Conservation (phyloP, 345 rosid species). For the Ailanthus altissimus region DNA sequence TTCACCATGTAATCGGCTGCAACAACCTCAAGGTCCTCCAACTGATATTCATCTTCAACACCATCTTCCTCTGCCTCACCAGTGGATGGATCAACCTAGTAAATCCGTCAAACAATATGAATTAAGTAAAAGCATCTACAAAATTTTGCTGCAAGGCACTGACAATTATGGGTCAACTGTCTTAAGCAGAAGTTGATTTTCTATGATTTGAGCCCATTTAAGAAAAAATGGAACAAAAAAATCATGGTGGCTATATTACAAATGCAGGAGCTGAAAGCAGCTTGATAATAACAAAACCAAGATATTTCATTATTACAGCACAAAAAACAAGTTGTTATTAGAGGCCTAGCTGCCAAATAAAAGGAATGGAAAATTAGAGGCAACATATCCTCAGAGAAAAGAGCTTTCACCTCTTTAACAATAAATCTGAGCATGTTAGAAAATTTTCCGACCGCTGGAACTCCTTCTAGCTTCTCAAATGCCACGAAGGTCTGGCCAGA, state of each 20-base stretch:
- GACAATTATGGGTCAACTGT: background rate
- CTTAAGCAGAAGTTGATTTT: background rate
- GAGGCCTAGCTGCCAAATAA: background rate
- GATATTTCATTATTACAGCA: background rate
- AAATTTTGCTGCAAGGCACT: background rate
- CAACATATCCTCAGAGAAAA: background rate
- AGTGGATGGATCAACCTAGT: slow-evolving; percentile 84
- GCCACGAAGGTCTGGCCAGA: slow-evolving; percentile 92
- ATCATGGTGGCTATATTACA: background rate
- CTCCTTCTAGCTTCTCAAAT: slow-evolving; percentile 82
- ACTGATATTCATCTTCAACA: slow-evolving; percentile 95
- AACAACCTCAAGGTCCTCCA: slow-evolving; percentile 95
- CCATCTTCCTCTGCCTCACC: slow-evolving; percentile 97
- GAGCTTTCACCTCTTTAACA: slow-evolving; percentile 75
- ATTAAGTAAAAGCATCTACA: background rate
- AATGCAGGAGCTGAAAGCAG: background rate
- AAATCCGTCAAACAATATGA: slow-evolving; percentile 6
- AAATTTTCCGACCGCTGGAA: slow-evolving; percentile 84
- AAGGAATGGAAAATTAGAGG: background rate
- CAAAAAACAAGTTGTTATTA: background rate
- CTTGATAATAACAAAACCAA: background rate
- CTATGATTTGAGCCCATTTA: background rate
- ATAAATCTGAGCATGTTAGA: slow-evolving; percentile 82
- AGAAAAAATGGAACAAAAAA: background rate
- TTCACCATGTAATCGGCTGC: slow-evolving; percentile 88